Conservation (phyloP, 2,329 filamentous ascomycete species). For the Aspergillus ustus region DNA sequence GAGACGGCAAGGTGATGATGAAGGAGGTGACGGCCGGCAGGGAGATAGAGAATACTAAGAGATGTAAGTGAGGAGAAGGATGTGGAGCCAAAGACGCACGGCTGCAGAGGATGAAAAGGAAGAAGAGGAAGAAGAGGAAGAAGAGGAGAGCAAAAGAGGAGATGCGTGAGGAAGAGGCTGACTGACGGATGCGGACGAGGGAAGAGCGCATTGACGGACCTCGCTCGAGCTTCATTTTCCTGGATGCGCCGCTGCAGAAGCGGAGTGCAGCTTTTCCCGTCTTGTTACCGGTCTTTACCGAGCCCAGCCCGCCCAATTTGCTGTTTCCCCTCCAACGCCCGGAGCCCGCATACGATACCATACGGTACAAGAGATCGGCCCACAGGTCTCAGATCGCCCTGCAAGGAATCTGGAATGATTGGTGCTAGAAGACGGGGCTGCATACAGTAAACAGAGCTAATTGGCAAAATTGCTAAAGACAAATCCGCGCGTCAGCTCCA, state of each 20-base stretch:
- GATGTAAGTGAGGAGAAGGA: neutral
- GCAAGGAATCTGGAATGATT: constrained; percentile 29
- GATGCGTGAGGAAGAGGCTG: constrained; percentile 14
- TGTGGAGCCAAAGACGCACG: neutral
- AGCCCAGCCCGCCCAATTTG: neutral
- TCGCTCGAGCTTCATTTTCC: constrained; percentile 22
- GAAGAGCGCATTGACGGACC: constrained; percentile 12
- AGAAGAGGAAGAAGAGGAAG: constrained; percentile 22
- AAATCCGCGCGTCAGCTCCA: constrained; percentile 27
- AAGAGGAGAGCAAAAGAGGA: constrained; percentile 15
- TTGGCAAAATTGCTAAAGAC: constrained; percentile 18
- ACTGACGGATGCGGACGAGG: constrained; percentile 24
- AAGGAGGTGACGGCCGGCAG: neutral
- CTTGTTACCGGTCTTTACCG: constrained; percentile 21
- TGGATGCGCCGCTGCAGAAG: constrained; percentile 20
- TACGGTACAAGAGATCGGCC: constrained; percentile 17
- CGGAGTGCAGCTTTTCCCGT: constrained; percentile 26
- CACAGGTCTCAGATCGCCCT: constrained; percentile 25
- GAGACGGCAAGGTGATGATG: neutral
- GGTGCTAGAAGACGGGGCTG: constrained; percentile 17
- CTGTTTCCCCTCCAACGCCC: constrained; percentile 1
- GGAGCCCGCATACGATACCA: constrained; percentile 20
- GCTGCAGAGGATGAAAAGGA: neutral
- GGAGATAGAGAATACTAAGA: neutral
- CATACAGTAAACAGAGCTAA: neutral